Percentiles rank a stretch among this genome's conserved stretches.
Conservation (phyloP, 257 asterid genomes). For the Forsythia viridissima region DNA sequence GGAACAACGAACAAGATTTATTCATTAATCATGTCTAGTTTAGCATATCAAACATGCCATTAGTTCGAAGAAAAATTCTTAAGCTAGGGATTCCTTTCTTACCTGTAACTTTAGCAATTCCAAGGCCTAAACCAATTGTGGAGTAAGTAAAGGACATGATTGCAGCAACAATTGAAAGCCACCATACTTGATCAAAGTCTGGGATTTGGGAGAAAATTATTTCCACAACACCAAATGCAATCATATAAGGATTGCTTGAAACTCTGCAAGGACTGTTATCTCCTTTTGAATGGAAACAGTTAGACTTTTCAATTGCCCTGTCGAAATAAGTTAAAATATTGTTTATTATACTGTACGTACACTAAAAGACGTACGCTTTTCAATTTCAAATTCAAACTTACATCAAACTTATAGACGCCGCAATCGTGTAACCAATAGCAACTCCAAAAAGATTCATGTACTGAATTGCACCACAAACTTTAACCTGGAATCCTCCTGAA, state of each 20-base stretch:
- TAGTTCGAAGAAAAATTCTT: not conserved
- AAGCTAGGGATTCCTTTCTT: not conserved
- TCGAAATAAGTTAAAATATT: not conserved
- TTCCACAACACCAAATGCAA: conserved; percentile 28
- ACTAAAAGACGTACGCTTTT: not conserved
- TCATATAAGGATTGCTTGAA: conserved; percentile 30
- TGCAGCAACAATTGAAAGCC: conserved; percentile 38
- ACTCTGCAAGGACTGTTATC: conserved; percentile 27
- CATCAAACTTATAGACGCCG: conserved; percentile 48
- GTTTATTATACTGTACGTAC: not conserved
- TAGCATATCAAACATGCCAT: no score
- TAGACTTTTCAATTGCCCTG: conserved; percentile 49
- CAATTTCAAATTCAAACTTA: conserved; percentile 13
- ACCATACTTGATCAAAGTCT: conserved; percentile 35
- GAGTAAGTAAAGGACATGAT: conserved; percentile 37
- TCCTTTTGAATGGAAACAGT: conserved; percentile 45
- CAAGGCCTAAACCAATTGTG: conserved; percentile 35
- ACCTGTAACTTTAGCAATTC: conserved; percentile 32
- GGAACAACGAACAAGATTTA: no score
- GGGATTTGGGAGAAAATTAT: conserved; percentile 32
- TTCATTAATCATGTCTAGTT: not conserved
- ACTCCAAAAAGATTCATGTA: conserved; percentile 46
- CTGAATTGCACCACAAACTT: conserved; percentile 46
- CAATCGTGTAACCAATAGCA: conserved; percentile 51
- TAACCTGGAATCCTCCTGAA: conserved; percentile 44